Evolutionary conservation across 139 green algal genomes (phyloP).

Genomic region (Edaphochlamys debaryana): DNA sequence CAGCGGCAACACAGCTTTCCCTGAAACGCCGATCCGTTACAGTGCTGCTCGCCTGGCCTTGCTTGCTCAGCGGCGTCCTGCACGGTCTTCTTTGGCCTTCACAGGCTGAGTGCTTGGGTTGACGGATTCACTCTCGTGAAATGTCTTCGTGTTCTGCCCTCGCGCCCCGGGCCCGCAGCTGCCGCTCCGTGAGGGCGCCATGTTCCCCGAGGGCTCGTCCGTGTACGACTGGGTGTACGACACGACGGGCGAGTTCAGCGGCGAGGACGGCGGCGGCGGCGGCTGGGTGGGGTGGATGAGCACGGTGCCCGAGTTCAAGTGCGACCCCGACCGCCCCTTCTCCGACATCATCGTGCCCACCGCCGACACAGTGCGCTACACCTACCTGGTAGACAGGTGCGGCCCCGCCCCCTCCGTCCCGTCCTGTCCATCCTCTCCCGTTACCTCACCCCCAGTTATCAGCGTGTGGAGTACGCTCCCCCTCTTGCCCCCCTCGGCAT

Average conservation of each 20-base stretch:
- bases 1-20: no score
- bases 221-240: constrained; percentile 80
- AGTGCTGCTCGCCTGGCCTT: no score
- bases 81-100: no score
- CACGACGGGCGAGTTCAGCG: background rate
- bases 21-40: no score
- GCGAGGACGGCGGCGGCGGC: background rate
- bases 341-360: constrained; percentile 84
- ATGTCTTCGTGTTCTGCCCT: no score
- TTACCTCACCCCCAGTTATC: background rate
- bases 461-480: no score
- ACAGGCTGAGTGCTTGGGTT: no score
- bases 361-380: constrained; percentile 81
- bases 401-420: background rate
- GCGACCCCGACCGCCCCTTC: constrained; percentile 77
- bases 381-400: constrained; percentile 70
- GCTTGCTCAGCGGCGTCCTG: no score
- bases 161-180: constrained; percentile 1
- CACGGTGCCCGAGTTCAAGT: constrained; percentile 75
- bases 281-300: constrained; percentile 82
- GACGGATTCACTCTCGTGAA: no score
- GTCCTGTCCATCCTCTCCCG: background rate
- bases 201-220: constrained; percentile 43
- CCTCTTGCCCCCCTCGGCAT: background rate
- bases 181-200: constrained; percentile 34